phyloP scores from a whole-genome alignment of 257 asterid species.

The Echium plantagineum region DNA sequence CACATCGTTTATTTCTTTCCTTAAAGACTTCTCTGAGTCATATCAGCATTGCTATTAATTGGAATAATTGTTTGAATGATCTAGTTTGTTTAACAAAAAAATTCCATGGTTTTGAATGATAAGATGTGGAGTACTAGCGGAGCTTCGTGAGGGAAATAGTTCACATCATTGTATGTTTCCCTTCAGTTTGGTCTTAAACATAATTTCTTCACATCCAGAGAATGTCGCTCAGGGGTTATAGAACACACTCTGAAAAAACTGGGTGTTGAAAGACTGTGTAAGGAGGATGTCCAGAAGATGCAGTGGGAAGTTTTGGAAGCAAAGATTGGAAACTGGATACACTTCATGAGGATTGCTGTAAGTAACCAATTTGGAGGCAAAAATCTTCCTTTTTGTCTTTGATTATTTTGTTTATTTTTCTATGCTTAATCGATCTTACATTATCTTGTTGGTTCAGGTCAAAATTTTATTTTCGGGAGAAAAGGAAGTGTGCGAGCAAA shows the following conservation, averaged over 20 bases:
- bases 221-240: conserved; percentile 53
- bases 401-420: conserved; percentile 5
- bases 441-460: conserved; percentile 35
- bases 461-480: conserved; percentile 78
- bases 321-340: conserved; percentile 85
- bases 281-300: conserved; percentile 97
- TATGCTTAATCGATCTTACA: conserved; percentile 8
- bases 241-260: conserved; percentile 82
- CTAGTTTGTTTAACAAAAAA: neutral
- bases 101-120: neutral
- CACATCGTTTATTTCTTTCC: neutral
- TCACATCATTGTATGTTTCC: neutral
- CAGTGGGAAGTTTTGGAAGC: conserved; percentile 95
- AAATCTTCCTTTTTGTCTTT: neutral
- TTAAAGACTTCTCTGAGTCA: neutral
- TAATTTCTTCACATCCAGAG: conserved; percentile 34
- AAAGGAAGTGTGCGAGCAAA: conserved; percentile 67
- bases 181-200: neutral
- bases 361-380: conserved; percentile 9
- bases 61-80: neutral
- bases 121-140: neutral
- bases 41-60: neutral
- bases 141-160: neutral
- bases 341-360: conserved; percentile 74
- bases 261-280: conserved; percentile 80